Percentiles rank a stretch among this genome's conserved stretches.
phyloP scores from a whole-genome alignment of 192 early-diverging fungal species.

The Coemansia sp. region DNA sequence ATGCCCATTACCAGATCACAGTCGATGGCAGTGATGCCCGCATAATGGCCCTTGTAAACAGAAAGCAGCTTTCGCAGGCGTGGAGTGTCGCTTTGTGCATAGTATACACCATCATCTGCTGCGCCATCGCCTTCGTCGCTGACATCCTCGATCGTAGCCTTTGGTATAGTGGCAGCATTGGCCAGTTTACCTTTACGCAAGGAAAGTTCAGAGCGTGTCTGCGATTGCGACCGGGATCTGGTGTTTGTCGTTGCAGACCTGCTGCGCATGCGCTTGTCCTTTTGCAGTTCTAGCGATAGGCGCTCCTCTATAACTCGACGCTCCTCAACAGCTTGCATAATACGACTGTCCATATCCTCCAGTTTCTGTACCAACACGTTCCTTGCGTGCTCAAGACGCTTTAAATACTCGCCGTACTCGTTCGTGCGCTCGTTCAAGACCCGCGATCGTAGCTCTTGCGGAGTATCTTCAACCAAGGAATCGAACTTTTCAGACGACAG shows the following conservation, averaged over 20 bases:
- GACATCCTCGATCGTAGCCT: slow-evolving; percentile 19
- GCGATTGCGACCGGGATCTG: background rate
- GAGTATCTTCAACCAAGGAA: slow-evolving; percentile 18
- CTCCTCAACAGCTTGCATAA: slow-evolving; percentile 16
- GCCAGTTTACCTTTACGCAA: background rate
- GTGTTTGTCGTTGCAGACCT: background rate
- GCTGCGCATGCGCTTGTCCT: background rate
- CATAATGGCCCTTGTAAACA: slow-evolving; percentile 60
- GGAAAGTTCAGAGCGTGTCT: background rate
- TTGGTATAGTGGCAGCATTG: background rate
- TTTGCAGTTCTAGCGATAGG: background rate
- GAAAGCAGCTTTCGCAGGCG: slow-evolving; percentile 27
- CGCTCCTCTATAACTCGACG: slow-evolving; percentile 21
- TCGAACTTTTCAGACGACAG: slow-evolving; percentile 29
- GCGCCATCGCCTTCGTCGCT: slow-evolving; percentile 16
- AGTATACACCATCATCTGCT: slow-evolving; percentile 4
- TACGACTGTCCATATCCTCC: slow-evolving; percentile 23
- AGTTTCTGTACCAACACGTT: slow-evolving; percentile 16
- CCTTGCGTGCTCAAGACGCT: slow-evolving; percentile 22
- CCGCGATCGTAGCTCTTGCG: background rate
- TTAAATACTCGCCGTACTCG: slow-evolving; percentile 34
- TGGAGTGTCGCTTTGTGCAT: slow-evolving; percentile 35
- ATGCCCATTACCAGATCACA: slow-evolving; percentile 59
- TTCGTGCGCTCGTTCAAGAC: slow-evolving; percentile 26
- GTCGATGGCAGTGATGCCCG: slow-evolving; percentile 60